These are phyloP conservation scores for Dactylellina haptotyla DNA, from an alignment of 2,329 filamentous ascomycete genomes.

Conservation along the genomic window DNA sequence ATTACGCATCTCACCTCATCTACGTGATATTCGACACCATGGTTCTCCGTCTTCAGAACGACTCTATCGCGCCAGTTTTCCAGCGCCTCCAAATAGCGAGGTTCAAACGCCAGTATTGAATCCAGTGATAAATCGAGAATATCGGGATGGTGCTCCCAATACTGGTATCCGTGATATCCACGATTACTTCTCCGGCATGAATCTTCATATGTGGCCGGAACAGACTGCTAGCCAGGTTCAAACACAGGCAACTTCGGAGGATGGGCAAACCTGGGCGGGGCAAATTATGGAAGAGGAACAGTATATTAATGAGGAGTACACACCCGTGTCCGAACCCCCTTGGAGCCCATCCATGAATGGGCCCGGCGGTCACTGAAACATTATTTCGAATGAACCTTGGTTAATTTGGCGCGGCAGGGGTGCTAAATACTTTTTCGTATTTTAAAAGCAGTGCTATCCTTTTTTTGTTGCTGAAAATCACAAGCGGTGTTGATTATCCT, in stretches of 20 bases:
- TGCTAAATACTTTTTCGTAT: too few relatives aligned
- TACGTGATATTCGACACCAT: not conserved
- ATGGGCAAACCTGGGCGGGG: not conserved
- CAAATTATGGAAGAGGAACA: conserved; percentile 8
- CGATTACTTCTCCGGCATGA: not conserved
- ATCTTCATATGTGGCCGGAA: not conserved
- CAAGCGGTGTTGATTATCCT: too few relatives aligned
- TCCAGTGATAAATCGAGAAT: not conserved
- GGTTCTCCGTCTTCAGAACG: not conserved
- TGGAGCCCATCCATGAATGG: too few relatives aligned
- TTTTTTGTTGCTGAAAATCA: too few relatives aligned
- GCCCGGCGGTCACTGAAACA: too few relatives aligned
- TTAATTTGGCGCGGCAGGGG: too few relatives aligned
- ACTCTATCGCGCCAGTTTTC: not conserved
- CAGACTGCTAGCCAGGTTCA: not conserved
- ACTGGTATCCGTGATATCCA: not conserved
- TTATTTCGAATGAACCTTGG: too few relatives aligned
- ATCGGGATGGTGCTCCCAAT: not conserved
- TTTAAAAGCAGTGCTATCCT: too few relatives aligned
- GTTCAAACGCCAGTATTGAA: not conserved
- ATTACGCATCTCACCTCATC: not conserved
- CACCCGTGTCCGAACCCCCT: too few relatives aligned
- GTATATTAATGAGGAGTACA: not conserved
- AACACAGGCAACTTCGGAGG: not conserved
- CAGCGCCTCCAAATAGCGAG: not conserved